Conservation (phyloP, 2,329 filamentous ascomycete genomes). For the Epicoccum nigrum region DNA sequence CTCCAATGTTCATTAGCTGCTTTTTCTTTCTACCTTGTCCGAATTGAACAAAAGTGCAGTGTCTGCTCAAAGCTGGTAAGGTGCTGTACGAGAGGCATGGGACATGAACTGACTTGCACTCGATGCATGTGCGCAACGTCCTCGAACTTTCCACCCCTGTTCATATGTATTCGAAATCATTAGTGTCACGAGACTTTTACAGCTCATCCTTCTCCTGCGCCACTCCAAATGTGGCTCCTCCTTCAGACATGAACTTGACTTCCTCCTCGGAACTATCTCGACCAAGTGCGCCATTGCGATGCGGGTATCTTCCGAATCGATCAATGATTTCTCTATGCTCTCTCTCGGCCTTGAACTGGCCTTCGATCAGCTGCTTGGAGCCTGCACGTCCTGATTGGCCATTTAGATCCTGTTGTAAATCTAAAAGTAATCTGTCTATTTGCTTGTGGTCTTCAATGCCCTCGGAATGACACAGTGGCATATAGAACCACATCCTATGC, state of each 20-base stretch:
- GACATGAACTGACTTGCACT: too few relatives aligned
- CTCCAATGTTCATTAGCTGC: too few relatives aligned
- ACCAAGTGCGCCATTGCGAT: conserved; percentile 61
- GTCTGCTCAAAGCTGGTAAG: too few relatives aligned
- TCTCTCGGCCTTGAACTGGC: conserved; percentile 48
- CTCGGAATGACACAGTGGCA: conserved; percentile 67
- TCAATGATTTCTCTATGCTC: conserved; percentile 59
- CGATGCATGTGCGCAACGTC: too few relatives aligned
- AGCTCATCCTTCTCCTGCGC: conserved; percentile 18
- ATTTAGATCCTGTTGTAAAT: conserved; percentile 45
- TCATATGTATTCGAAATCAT: too few relatives aligned
- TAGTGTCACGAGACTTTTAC: too few relatives aligned
- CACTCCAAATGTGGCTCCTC: conserved; percentile 52
- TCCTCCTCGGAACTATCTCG: conserved; percentile 59
- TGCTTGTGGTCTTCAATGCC: conserved; percentile 53
- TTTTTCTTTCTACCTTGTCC: too few relatives aligned
- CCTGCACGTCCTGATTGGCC: conserved; percentile 32
- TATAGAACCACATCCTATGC: conserved; percentile 62
- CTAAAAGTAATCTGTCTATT: conserved; percentile 40
- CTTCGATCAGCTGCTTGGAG: conserved; percentile 37
- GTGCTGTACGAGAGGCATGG: too few relatives aligned
- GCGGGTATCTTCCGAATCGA: conserved; percentile 65
- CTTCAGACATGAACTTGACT: conserved; percentile 55
- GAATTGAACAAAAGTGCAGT: too few relatives aligned
- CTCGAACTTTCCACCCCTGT: too few relatives aligned